Conservation (phyloP, 2,329 filamentous ascomycete species). For the Pseudogymnoascus verrucosus region DNA sequence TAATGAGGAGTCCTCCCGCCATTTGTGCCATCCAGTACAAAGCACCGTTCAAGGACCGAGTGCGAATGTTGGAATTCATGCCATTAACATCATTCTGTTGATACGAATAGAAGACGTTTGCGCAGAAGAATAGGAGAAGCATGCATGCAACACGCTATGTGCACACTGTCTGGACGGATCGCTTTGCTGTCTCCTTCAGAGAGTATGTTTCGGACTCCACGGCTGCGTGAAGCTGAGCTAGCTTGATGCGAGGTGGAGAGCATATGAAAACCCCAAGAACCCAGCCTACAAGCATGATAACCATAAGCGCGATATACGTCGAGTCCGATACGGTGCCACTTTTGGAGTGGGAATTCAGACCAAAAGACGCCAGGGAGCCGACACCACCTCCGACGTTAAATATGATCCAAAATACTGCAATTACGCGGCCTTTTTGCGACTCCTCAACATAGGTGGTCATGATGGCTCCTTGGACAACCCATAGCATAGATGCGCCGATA, state of each 20-base stretch:
- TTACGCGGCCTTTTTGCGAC: conserved; percentile 35
- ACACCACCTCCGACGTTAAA: conserved; percentile 39
- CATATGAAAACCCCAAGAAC: conserved; percentile 60
- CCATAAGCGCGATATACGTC: conserved; percentile 43
- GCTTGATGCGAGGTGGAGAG: conserved; percentile 69
- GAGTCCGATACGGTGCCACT: conserved; percentile 39
- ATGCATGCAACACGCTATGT: conserved; percentile 56
- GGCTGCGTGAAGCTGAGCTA: conserved; percentile 35
- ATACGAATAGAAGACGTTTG: conserved; percentile 75
- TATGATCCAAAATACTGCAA: conserved; percentile 38
- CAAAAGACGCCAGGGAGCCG: conserved; percentile 37
- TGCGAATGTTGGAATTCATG: conserved; percentile 64
- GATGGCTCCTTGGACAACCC: conserved; percentile 40
- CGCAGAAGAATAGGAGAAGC: conserved; percentile 71
- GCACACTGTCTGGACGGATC: conserved; percentile 48
- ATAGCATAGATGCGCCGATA: conserved; percentile 37
- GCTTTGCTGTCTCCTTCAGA: conserved; percentile 72
- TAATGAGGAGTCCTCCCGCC: conserved; percentile 64
- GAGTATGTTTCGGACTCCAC: conserved; percentile 34
- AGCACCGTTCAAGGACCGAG: conserved; percentile 66
- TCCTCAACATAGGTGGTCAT: conserved; percentile 40
- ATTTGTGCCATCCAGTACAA: conserved; percentile 79
- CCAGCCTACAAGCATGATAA: conserved; percentile 35
- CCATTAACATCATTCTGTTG: conserved; percentile 69
- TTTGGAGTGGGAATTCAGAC: conserved; percentile 35